Percentiles rank a stretch among this genome's conserved stretches.
Evolutionary conservation across 2,329 filamentous ascomycete genomes (phyloP).

Genomic region (Xylariaceae sp.): DNA sequence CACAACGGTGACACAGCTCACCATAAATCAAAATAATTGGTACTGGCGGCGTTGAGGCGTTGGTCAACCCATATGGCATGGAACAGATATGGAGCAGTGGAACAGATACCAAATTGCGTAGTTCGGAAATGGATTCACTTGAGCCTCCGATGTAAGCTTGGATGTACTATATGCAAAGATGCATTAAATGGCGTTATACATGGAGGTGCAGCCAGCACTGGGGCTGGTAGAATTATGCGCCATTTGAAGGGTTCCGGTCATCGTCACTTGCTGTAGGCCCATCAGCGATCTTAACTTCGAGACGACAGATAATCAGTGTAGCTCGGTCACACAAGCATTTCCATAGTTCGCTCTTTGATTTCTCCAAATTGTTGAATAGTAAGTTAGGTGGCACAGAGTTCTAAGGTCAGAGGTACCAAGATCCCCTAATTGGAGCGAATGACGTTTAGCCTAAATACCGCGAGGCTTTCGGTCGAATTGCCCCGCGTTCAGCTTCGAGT

Average conservation of each 20-base stretch:
- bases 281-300: too few species aligned
- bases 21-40: constrained; percentile 27
- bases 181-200: constrained; percentile 31
- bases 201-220: constrained; percentile 5
- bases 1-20: constrained; percentile 46
- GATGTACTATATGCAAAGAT: constrained; percentile 35
- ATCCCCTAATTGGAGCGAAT: constrained; percentile 21
- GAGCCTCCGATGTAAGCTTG: constrained; percentile 23
- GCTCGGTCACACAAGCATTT: too few species aligned
- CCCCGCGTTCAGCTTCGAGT: constrained; percentile 19
- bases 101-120: constrained; percentile 24
- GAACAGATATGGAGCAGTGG: constrained; percentile 17
- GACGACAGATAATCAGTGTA: too few species aligned
- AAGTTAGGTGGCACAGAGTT: too few species aligned
- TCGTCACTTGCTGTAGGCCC: too few species aligned
- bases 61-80: constrained; percentile 18
- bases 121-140: constrained; percentile 13
- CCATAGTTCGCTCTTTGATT: constrained; percentile 1
- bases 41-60: constrained; percentile 36
- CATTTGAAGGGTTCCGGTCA: too few species aligned
- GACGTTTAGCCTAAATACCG: constrained; percentile 27
- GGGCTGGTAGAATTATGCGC: background rate
- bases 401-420: background rate
- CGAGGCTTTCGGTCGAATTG: constrained; percentile 18
- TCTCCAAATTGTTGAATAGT: background rate